Evolutionary conservation across 2,329 filamentous ascomycete species (phyloP).

Genomic region (Colletotrichum noveboracense): DNA sequence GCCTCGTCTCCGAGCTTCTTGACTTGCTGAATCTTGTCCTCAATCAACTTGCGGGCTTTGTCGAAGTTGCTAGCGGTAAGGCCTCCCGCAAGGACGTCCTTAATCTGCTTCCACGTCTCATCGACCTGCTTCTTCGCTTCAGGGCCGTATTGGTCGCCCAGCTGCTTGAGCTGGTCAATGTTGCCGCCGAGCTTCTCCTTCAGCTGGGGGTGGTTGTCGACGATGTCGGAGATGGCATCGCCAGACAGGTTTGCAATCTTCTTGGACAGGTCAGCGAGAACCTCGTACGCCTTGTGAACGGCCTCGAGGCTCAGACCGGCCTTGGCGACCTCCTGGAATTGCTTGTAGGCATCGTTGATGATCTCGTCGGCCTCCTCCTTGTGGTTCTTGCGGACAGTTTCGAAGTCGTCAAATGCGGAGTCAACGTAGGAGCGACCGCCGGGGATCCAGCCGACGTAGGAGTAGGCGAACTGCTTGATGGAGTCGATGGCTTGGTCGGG

Average conservation of each 20-base stretch:
- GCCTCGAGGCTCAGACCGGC: conserved; percentile 66
- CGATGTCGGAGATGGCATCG: conserved; percentile 67
- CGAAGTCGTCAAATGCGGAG: conserved; percentile 71
- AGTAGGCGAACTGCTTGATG: conserved; percentile 69
- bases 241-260: conserved; percentile 66
- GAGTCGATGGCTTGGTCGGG: conserved; percentile 70
- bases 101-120: conserved; percentile 71
- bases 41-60: conserved; percentile 65
- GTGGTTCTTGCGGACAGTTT: conserved; percentile 71
- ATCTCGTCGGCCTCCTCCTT: conserved; percentile 73
- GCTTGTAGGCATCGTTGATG: conserved; percentile 68
- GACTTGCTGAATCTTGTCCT: conserved; percentile 73
- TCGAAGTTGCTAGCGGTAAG: conserved; percentile 56
- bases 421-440: conserved; percentile 74
- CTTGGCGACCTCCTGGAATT: conserved; percentile 67
- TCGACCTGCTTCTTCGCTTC: conserved; percentile 80
- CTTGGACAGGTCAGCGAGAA: conserved; percentile 66
- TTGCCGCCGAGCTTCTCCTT: conserved; percentile 76
- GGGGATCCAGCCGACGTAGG: conserved; percentile 75
- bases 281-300: conserved; percentile 63
- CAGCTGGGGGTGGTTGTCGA: conserved; percentile 75
- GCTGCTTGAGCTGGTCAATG: conserved; percentile 70
- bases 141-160: conserved; percentile 73
- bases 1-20: conserved; percentile 73
- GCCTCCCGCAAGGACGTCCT: conserved; percentile 67